Conservation (phyloP, 2,329 filamentous ascomycete genomes). For the Fusarium oligoseptatum region DNA sequence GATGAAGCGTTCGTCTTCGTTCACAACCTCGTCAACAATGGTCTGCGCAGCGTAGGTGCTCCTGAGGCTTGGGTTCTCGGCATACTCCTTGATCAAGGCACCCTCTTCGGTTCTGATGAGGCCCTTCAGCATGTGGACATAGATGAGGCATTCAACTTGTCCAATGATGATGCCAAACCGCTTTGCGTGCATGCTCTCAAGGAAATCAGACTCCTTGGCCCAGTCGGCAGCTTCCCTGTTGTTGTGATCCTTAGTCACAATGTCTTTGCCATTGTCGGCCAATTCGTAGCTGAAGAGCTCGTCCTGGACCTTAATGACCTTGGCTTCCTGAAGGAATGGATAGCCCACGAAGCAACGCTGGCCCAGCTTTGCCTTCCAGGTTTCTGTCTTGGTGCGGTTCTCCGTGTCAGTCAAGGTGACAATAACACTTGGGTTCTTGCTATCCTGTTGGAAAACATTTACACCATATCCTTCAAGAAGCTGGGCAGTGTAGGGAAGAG, state of each 20-base stretch:
- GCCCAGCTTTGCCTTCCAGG: conserved; percentile 84
- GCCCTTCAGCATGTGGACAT: conserved; percentile 94
- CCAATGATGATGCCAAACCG: conserved; percentile 90
- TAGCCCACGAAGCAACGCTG: conserved; percentile 92
- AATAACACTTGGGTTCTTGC: conserved; percentile 96
- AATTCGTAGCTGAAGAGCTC: conserved; percentile 91
- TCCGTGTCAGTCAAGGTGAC: conserved; percentile 85
- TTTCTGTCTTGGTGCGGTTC: conserved; percentile 74
- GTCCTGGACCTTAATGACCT: conserved; percentile 89
- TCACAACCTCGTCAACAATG: conserved; percentile 89
- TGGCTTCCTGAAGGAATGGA: conserved; percentile 94
- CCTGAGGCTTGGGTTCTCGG: conserved; percentile 85
- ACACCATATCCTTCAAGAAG: conserved; percentile 83
- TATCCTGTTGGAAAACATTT: conserved; percentile 95
- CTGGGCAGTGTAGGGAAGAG: conserved; percentile 83
- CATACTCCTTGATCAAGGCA: conserved; percentile 93
- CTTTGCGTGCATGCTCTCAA: conserved; percentile 91
- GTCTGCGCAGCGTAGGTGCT: conserved; percentile 92
- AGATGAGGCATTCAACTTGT: conserved; percentile 86
- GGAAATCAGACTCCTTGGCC: conserved; percentile 83
- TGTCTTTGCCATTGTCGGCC: conserved; percentile 72
- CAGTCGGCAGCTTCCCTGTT: conserved; percentile 85
- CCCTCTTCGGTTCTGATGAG: conserved; percentile 91
- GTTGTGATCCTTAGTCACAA: conserved; percentile 78
- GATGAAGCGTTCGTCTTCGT: conserved; percentile 92